Percentiles rank a stretch among this genome's conserved stretches.
Conservation (phyloP, 1,284 basidiomycete genomes). For the Kalmanozyma brasiliensis region DNA sequence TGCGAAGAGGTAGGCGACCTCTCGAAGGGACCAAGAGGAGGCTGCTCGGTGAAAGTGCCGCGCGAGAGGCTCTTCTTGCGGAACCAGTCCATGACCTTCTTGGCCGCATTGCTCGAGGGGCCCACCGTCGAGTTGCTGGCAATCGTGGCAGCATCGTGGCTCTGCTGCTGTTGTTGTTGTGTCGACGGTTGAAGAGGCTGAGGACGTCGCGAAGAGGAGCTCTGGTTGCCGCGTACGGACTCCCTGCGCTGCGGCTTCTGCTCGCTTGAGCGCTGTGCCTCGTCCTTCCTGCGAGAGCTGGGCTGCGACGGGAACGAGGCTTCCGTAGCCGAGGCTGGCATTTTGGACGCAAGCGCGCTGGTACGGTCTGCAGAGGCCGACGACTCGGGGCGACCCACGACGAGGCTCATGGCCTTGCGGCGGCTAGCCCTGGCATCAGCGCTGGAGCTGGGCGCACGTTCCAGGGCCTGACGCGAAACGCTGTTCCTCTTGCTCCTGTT, state of each 20-base stretch:
- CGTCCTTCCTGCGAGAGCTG: constrained; percentile 32
- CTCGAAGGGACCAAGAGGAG: constrained; percentile 56
- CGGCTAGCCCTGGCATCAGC: constrained; percentile 28
- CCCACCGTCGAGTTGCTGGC: constrained; percentile 57
- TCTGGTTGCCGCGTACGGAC: constrained; percentile 18
- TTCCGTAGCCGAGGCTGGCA: constrained; percentile 16
- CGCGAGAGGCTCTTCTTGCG: constrained; percentile 71
- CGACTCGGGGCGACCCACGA: constrained; percentile 44
- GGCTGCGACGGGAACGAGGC: constrained; percentile 13
- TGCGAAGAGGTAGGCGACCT: constrained; percentile 20
- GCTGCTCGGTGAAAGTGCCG: constrained; percentile 57
- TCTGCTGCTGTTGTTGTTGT: constrained; percentile 23
- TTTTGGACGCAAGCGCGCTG: constrained; percentile 14
- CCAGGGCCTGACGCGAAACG: constrained; percentile 20
- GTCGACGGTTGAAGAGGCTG: constrained; percentile 14
- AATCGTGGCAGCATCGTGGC: constrained; percentile 45
- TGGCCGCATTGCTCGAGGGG: constrained; percentile 72
- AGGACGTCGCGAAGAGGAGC: constrained; percentile 20
- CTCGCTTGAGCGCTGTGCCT: constrained; percentile 9
- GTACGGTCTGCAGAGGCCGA: constrained; percentile 41
- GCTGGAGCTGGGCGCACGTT: constrained; percentile 36
- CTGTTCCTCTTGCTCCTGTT: constrained; percentile 42
- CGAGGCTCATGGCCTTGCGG: constrained; percentile 62
- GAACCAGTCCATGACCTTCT: constrained; percentile 77
- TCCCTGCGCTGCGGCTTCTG: constrained; percentile 27